These are phyloP conservation scores for Fusarium nematophilum DNA, from an alignment of 2,329 filamentous ascomycete species.

Conservation along the genomic window DNA sequence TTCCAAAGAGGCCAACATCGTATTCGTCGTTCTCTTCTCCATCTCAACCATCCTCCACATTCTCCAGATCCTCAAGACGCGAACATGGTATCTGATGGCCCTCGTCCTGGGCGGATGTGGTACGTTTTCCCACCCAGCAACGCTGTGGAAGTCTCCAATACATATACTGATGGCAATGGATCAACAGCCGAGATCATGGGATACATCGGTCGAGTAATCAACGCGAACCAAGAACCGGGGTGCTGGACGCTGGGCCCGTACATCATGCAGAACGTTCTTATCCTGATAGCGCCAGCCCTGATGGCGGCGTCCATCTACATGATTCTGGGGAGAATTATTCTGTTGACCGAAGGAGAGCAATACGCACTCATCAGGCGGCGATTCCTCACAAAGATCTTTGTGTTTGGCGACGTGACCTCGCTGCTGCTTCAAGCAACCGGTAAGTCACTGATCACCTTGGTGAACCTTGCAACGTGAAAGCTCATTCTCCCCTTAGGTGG, in stretches of 20 bases:
- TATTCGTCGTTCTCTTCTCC: constrained; percentile 40
- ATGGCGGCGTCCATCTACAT: constrained; percentile 62
- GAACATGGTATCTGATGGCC: constrained; percentile 43
- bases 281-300: constrained; percentile 55
- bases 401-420: constrained; percentile 61
- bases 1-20: constrained; percentile 35
- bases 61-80: constrained; percentile 39
- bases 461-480: neutral
- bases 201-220: constrained; percentile 62
- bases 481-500: constrained; percentile 30
- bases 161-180: neutral
- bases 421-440: constrained; percentile 49
- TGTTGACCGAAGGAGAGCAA: constrained; percentile 50
- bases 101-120: constrained; percentile 39
- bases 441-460: neutral
- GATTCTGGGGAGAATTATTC: constrained; percentile 56
- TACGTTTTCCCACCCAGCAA: constrained; percentile 11
- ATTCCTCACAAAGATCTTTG: constrained; percentile 64
- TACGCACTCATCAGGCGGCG: constrained; percentile 54
- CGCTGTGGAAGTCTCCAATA: neutral
- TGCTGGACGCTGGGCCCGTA: constrained; percentile 50
- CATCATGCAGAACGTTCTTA: constrained; percentile 54
- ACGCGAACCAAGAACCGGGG: constrained; percentile 52
- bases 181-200: constrained; percentile 42
- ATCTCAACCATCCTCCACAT: constrained; percentile 36